A percentile compares a stretch with the other conserved stretches of the same genome.
phyloP scores from a whole-genome alignment of 495 filamentous ascomycete genomes.

The Pseudotulostoma volvatum region DNA sequence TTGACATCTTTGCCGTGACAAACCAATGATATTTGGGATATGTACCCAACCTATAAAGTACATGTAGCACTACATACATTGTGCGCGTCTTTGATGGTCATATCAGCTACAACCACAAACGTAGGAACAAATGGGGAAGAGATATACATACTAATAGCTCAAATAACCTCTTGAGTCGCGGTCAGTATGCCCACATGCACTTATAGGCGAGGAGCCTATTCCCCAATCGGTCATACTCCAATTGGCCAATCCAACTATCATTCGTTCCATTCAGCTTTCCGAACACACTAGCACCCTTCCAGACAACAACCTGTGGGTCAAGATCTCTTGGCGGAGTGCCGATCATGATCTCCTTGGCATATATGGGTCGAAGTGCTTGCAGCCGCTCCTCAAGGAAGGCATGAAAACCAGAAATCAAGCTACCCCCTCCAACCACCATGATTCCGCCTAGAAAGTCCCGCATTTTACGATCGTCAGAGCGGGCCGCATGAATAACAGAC shows the following conservation, averaged over 20 bases:
- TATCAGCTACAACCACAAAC: too few relatives aligned
- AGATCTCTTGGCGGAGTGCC: conserved; percentile 78
- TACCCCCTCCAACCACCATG: conserved; percentile 88
- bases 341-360: conserved; percentile 71
- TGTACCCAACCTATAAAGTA: too few relatives aligned
- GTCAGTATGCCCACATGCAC: conserved; percentile 64
- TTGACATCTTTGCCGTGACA: too few relatives aligned
- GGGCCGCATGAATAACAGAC: conserved; percentile 70
- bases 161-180: conserved; percentile 3
- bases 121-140: too few relatives aligned
- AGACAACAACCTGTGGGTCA: conserved; percentile 85
- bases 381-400: conserved; percentile 67
- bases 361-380: conserved; percentile 47
- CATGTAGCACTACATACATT: too few relatives aligned
- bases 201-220: conserved; percentile 68
- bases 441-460: conserved; percentile 83
- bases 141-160: too few relatives aligned
- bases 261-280: conserved; percentile 74
- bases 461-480: conserved; percentile 80
- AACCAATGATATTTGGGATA: too few relatives aligned
- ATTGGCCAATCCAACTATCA: conserved; percentile 79
- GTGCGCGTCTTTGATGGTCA: too few relatives aligned
- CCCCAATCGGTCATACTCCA: conserved; percentile 81
- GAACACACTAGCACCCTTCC: conserved; percentile 97
- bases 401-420: conserved; percentile 60